phyloP scores from a whole-genome alignment of 495 filamentous ascomycete genomes.

The Neurospora hispaniola region DNA sequence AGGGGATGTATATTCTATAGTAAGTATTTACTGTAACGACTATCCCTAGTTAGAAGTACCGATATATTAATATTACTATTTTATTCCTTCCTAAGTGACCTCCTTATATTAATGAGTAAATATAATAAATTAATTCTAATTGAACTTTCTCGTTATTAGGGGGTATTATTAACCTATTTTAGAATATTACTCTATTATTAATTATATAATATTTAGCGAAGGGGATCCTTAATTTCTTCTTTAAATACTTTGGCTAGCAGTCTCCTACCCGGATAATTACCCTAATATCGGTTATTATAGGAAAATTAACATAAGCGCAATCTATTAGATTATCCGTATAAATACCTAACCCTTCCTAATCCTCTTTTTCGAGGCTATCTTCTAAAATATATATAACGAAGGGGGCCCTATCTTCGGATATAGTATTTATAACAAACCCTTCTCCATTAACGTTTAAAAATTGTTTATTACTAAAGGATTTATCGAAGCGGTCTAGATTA shows the following conservation, averaged over 20 bases:
- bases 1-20: too few relatives aligned
- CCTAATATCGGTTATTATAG: background rate
- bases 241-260: background rate
- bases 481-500: too few relatives aligned
- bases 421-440: too few relatives aligned
- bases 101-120: background rate
- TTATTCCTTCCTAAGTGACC: background rate
- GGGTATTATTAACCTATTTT: too few relatives aligned
- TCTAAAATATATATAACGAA: background rate
- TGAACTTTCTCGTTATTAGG: rapidly evolving
- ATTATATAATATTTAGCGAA: background rate
- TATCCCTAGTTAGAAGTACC: too few relatives aligned
- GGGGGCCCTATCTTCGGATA: too few relatives aligned
- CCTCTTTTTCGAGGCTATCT: rapidly evolving
- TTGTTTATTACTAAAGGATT: too few relatives aligned
- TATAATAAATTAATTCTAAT: background rate
- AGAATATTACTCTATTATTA: too few relatives aligned
- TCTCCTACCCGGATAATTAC: rapidly evolving
- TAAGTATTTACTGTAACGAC: rapidly evolving
- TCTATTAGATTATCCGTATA: too few relatives aligned
- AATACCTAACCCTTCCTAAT: too few relatives aligned
- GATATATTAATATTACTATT: background rate
- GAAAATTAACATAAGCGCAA: too few relatives aligned
- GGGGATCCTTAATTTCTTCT: background rate
- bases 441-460: too few relatives aligned